These are phyloP conservation scores for Juglanconis oblonga DNA, from an alignment of 2,329 filamentous ascomycete species.

Conservation along the genomic window DNA sequence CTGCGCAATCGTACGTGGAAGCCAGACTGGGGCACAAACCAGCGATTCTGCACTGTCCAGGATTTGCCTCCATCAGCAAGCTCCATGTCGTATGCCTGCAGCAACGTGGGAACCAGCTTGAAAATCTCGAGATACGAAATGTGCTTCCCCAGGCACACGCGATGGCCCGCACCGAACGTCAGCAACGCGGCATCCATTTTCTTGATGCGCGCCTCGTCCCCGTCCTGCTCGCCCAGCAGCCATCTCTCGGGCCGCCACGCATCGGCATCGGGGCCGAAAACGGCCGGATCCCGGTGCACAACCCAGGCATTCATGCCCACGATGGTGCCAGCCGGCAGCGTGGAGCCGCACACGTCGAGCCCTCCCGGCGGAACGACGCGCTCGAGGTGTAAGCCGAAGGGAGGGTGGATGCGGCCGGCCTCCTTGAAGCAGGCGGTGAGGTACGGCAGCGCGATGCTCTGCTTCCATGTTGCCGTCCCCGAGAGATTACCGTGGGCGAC, in stretches of 20 bases:
- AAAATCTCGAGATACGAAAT: constrained; percentile 1
- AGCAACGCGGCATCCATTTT: neutral
- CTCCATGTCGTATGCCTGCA: neutral
- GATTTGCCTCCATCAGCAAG: neutral
- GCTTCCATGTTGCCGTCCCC: constrained; percentile 40
- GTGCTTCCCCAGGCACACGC: constrained; percentile 4
- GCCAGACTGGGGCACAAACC: neutral
- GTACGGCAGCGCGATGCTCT: constrained; percentile 56
- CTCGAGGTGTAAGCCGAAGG: constrained; percentile 23
- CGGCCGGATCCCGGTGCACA: constrained; percentile 52
- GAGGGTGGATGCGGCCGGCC: constrained; percentile 16
- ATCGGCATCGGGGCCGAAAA: constrained; percentile 57
- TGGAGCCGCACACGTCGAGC: constrained; percentile 44
- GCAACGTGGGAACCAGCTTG: constrained; percentile 1
- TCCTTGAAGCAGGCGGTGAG: constrained; percentile 38
- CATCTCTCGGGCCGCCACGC: constrained; percentile 58
- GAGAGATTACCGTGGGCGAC: neutral
- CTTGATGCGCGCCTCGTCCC: constrained; percentile 27
- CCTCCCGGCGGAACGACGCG: constrained; percentile 23
- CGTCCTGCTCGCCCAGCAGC: constrained; percentile 37
- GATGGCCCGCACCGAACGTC: constrained; percentile 2
- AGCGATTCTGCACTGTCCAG: neutral
- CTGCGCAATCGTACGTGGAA: no score
- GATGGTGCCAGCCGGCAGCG: constrained; percentile 51
- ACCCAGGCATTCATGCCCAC: constrained; percentile 49